Base-by-base conservation (phyloP, 2,329 filamentous ascomycete species). In the Gremmenia infestans region DNA sequence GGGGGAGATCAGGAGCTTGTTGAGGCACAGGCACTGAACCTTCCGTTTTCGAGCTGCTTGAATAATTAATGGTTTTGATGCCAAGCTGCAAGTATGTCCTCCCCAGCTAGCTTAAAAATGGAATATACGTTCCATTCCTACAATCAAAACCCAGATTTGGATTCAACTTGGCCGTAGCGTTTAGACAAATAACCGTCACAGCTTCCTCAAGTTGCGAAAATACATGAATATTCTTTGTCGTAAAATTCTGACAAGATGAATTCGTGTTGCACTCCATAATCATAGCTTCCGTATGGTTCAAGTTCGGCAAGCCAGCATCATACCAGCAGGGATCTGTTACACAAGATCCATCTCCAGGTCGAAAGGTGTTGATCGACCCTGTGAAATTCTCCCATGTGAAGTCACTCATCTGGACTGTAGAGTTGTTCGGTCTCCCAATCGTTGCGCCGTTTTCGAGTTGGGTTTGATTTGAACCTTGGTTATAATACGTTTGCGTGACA, bases 311-410 rank as follows among this genome's bases (percentile, higher is more conserved):
- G 2, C 73, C 73, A 7, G 60, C 63, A 52, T 76, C 61, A 57
- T 76, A 76, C 74, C 74, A 76, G 61, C 73, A 76, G 3, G 74
- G 74, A 54, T 74, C 62, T 0, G 71, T 68, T 8, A 70, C 70
- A 56, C 74, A 76, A n/a, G 70, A 71, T 5, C 72, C 72, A 60
- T 77, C 74, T 1, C 74, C 74, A 0, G 73, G 73, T n/a, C 64
- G 63, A 52, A 67, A 72, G 5, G 70, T 71, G 58, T 76, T 76
- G 55, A 76, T 70, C 5, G 71, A 72, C 5, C 74, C 74, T 1
- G 69, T 70, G 47, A 75, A 74, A 52, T 73, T 67, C 19, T 63
- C 65, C 72, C 72, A 76, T 3, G 63, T 72, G 55, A 77, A 76
- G 52, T 74, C 67, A 55, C 72, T 64, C 73, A 76, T 74, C 45